Base-by-base conservation (phyloP, 75 land plant species). In the Sequoiadendron giganteum region DNA sequence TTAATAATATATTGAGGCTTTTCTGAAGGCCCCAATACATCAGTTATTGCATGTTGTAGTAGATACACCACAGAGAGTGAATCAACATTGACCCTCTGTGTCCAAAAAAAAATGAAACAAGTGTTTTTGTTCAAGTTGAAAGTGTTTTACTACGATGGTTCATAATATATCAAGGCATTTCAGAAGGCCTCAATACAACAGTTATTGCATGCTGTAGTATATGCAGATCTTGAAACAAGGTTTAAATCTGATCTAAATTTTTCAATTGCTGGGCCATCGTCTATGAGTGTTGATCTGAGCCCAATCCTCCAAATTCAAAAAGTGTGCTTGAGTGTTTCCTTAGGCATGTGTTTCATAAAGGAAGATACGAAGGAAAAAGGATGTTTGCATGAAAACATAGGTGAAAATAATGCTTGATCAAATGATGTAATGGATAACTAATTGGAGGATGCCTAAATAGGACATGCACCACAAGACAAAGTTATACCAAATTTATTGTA, bases 291-390 rank as follows among this genome's bases (percentile, higher is more conserved):
- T 89, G 87, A 25, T 85, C 92, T 85, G 42, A 45, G 54, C 82
- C 90, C 85, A 49, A 55, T 84, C 75, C 45, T 68, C 54, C 91
- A 58, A 90, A 90, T 21, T 56, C 88, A 43, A 84, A 87, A 28
- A 89, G 84, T 68, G 79, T 73, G 13, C 75, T 52, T 97, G 96
- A 88, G 95, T 94, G 32, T 95, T 94, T 89, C 92, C 96, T 86
- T 95, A 97, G 87, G 95, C 97, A 85, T 95, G 95, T 83, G 95
- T 95, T 30, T 89, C 95, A 42, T 96, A 96, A 89, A 95, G 94
- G 88, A 95, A 94, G 91, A 87, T 97, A 83, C 94, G 88, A 89
- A 93, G 76, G 95, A 96, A 38, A 93, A 87, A 81, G 38, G 47
- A 58, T 90, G 58, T 48, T 89, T 90, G 15, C 49, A 78, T 68